phyloP scores from a whole-genome alignment of 768 basidiomycete species.

The Serendipita sp. region DNA sequence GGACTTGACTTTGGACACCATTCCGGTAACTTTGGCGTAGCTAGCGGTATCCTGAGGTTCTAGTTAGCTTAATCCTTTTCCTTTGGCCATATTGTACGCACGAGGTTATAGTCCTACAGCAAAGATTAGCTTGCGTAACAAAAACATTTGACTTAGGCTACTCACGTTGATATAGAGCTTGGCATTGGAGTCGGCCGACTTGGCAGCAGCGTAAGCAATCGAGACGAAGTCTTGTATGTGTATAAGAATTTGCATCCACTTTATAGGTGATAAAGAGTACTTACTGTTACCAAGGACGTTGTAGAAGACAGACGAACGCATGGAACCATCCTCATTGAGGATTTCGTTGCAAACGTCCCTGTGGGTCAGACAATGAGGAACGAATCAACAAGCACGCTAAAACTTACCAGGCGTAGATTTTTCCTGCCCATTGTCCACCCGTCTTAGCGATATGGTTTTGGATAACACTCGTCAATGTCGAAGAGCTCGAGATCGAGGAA shows the following conservation, averaged over 20 bases:
- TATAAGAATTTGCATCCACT: neutral
- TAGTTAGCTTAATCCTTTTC: neutral
- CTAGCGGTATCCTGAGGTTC: neutral
- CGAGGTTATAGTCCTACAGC: conserved; percentile 1
- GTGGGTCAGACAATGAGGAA: neutral
- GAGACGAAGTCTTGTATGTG: conserved; percentile 30
- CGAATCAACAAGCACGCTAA: neutral
- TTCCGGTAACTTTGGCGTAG: conserved; percentile 2
- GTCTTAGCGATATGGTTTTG: conserved; percentile 10
- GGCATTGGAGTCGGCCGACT: conserved; percentile 32
- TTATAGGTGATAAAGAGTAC: neutral
- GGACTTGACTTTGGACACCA: neutral
- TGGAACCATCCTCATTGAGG: conserved; percentile 35
- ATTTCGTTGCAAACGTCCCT: conserved; percentile 24
- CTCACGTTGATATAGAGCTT: conserved; percentile 19
- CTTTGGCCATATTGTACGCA: neutral
- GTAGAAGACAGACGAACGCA: conserved; percentile 28
- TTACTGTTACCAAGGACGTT: conserved; percentile 29
- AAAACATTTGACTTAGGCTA: conserved; percentile 12
- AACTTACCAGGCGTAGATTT: conserved; percentile 26
- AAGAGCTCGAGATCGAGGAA: neutral
- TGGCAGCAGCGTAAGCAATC: conserved; percentile 36
- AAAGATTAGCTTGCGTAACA: neutral
- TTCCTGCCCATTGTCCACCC: conserved; percentile 11
- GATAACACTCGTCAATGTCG: conserved; percentile 6